Base-by-base conservation (phyloP, 495 filamentous ascomycete genomes). In the Penicillium waksmanii region DNA sequence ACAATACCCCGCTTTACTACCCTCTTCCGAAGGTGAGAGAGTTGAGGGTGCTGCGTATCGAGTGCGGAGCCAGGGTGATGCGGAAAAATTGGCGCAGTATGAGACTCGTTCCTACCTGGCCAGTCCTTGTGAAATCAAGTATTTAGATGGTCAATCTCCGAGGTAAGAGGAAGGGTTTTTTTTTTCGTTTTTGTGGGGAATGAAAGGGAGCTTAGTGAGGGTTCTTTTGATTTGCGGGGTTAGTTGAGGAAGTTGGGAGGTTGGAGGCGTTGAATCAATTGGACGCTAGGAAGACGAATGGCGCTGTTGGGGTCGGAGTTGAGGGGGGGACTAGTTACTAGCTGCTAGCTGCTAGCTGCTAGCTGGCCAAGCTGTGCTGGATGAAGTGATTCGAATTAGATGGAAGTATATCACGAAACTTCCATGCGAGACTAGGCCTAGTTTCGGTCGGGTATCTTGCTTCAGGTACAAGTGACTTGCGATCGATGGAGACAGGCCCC, bases 171-270 rank as follows among this genome's bases (percentile, higher is more conserved):
- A 63, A 15, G 72, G 73, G 25, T 50, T 60, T 49, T 43, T 49
- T 43, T 53, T 1, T 73, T 76, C 49, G 58, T 62, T 38, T 75
- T 75, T 62, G 68, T 62, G 38, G 73, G 72, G 7, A 59, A 70
- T 56, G 2, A 11, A 18, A 52, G 52, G 3, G 66, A 73, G 25
- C 17, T 73, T 11, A 70, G 58, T 42, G 68, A 70, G 0, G 70
- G 69, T 0, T 15, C 0, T n/a, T 74, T 77, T 65, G 59, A 71
- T 53, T 38, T 72, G 43, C 48, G 46, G 31, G 25, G 44, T 31
- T 76, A 66, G 67, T 46, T 67, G 53, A 62, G 57, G 54, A 51
- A 8, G 40, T 55, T 34, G 55, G 55, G 35, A 55, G 15, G 11
- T 18, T 19, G 23, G 3, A 48, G 11, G 54, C 40, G 2, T 51